Conservation (phyloP, 129 eudicot species). For the Lactuca saligna region DNA sequence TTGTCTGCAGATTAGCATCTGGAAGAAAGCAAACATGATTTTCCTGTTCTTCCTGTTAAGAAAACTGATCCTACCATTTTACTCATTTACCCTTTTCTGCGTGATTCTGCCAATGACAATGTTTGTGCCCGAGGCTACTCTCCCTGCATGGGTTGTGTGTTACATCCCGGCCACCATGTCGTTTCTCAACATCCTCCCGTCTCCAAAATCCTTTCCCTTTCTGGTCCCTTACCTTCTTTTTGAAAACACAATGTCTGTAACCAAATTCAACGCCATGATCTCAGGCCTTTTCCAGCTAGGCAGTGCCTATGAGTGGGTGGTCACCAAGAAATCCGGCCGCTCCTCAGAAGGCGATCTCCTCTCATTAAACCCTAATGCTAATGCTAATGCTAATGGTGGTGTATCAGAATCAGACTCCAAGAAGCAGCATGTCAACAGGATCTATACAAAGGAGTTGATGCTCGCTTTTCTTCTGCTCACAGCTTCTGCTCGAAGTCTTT, state of each 20-base stretch:
- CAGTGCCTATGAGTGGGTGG: conserved; percentile 94
- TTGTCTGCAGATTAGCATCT: conserved; percentile 73
- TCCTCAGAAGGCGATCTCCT: conserved; percentile 84
- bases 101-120: conserved; percentile 93
- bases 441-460: conserved; percentile 78
- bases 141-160: conserved; percentile 92
- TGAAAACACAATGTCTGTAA: conserved; percentile 95
- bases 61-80: conserved; percentile 80
- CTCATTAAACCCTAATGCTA: conserved; percentile 20
- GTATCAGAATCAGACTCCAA: too few species aligned
- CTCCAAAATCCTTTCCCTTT: conserved; percentile 90
- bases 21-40: conserved; percentile 87
- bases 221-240: conserved; percentile 87
- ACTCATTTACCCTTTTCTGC: conserved; percentile 90
- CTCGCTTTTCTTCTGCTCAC: conserved; percentile 83
- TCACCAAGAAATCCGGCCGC: conserved; percentile 94
- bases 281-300: conserved; percentile 94
- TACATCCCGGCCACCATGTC: conserved; percentile 85
- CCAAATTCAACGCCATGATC: conserved; percentile 96
- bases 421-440: conserved; percentile 71
- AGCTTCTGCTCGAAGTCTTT: conserved; percentile 77
- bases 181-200: conserved; percentile 83
- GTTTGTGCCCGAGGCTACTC: conserved; percentile 93
- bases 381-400: too few species aligned
- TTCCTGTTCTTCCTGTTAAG: conserved; percentile 85